Evolutionary conservation across 225 moss, liverwort and hornwort genomes (phyloP), one percentile per base, ranked within the genome.

Genomic region (Sphagnum tenellum): DNA sequence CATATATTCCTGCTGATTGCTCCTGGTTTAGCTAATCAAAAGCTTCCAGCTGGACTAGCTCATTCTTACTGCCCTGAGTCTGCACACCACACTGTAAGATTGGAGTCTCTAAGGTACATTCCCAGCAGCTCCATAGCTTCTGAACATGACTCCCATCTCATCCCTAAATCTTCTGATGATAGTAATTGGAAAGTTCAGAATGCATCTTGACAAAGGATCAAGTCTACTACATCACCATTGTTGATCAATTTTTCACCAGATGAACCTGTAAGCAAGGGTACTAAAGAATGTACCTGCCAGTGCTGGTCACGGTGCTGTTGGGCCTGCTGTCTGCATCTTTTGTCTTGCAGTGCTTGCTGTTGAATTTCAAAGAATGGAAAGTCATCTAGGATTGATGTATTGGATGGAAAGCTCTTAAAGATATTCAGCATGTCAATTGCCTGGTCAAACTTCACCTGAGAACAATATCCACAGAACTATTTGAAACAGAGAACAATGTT

Each of bases 321-420:
- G 53, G 79, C 87, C 77, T 90, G 98, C 73, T 93, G 98, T 80
- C 90, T 80, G 3, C 90, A 88, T 78, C 93, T 80, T 73, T 98
- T 98, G 76, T 98, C 98, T 71, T 93, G 87, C 81, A 98, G 75
- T 13, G 92, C 93, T 67, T 93, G 89, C 72, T 98, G 98, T 54
- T 93, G 85, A 70, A 85, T 89, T 78, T 98, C 98, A 69, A 93
- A 98, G 60, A 98, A 98, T 72, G 90, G 98, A 56, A 98, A 98
- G 75, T 98, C 98, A 73, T 98, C 98, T 75, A 98, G 66, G 54
- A 98, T 98, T 14, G 98, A 98, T 47, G 93, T 93, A 70, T 91
- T 98, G 8, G 90, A 90, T 9, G 85, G 71, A 59, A 83, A 98
- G 75, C 71, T 80, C 72, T 98, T 93, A 66, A 98, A 98, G 46